phyloP scores from a whole-genome alignment of 306 rosid genomes.

The Gynostemma pentaphyllum region DNA sequence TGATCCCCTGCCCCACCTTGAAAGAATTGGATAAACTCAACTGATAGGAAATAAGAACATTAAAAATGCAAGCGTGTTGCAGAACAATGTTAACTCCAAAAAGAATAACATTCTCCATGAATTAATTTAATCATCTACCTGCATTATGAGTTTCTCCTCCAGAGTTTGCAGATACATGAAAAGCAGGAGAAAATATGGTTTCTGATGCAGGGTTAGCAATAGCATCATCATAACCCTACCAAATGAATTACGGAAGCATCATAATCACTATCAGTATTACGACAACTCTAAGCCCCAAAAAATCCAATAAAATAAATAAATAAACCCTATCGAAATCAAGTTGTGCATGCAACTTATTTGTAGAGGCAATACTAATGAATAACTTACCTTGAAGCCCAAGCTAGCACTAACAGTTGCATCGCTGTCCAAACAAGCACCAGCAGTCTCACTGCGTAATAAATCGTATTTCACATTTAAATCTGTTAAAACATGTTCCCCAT shows the following conservation, averaged over 20 bases:
- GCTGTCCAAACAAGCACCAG: slow-evolving; percentile 44
- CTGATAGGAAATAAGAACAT: slow-evolving; percentile 23
- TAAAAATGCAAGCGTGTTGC: background rate
- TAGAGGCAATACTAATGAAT: slow-evolving; percentile 7
- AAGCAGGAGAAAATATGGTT: slow-evolving; percentile 87
- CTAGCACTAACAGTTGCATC: slow-evolving; percentile 36
- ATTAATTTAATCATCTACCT: slow-evolving; percentile 41
- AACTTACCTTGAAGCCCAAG: slow-evolving; percentile 51
- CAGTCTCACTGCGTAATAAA: slow-evolving; percentile 30
- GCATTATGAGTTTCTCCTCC: slow-evolving; percentile 46
- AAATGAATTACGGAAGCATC: slow-evolving; percentile 7
- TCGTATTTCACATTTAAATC: slow-evolving; percentile 30
- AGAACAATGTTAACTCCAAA: background rate
- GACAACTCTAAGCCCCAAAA: background rate
- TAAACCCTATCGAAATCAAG: background rate
- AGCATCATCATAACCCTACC: slow-evolving; percentile 45
- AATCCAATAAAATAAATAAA: background rate
- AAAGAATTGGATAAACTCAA: slow-evolving; percentile 60
- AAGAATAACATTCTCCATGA: background rate
- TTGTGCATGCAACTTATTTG: background rate
- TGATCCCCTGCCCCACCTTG: slow-evolving; percentile 56
- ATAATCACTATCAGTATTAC: background rate
- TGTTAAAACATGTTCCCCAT: slow-evolving; percentile 31
- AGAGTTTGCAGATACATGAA: slow-evolving; percentile 52
- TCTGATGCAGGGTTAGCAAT: slow-evolving; percentile 33